Evolutionary conservation across 73 alveolate species (phyloP).

Genomic region (Paramecium sexaurelia): DNA sequence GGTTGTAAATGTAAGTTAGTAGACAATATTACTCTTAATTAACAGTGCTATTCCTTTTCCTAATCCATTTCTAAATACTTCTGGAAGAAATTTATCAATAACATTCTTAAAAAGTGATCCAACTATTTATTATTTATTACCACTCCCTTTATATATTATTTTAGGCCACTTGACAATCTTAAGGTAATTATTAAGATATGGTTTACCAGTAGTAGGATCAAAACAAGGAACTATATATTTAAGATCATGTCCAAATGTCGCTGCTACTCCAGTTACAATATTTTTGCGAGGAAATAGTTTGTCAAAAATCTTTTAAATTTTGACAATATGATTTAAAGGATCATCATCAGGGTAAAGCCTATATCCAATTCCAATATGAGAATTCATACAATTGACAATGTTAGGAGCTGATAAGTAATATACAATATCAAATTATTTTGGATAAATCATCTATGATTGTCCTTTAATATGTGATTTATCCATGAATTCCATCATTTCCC

Average conservation of each 20-base stretch:
- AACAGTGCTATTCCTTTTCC: too few species aligned
- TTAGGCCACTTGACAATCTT: not conserved
- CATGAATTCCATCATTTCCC: not conserved
- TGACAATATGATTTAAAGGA: too few species aligned
- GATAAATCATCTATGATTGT: not conserved
- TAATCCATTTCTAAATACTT: too few species aligned
- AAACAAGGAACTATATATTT: not conserved
- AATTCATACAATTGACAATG: not conserved
- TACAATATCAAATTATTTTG: not conserved
- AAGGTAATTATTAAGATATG: not conserved
- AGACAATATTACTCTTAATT: too few species aligned
- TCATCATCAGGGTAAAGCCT: not conserved
- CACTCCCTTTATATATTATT: not conserved
- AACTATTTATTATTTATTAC: too few species aligned
- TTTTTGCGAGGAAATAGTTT: too few species aligned
- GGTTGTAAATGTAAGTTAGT: not conserved
- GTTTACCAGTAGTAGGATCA: not conserved
- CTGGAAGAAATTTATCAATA: too few species aligned
- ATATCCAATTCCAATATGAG: not conserved
- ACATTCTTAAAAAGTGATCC: too few species aligned
- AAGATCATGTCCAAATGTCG: not conserved
- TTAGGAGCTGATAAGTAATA: not conserved
- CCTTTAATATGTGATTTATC: not conserved
- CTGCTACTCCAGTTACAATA: not conserved
- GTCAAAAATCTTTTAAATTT: too few species aligned